Conservation (phyloP, 768 basidiomycete species). For the Phlegmacium glaucopus region DNA sequence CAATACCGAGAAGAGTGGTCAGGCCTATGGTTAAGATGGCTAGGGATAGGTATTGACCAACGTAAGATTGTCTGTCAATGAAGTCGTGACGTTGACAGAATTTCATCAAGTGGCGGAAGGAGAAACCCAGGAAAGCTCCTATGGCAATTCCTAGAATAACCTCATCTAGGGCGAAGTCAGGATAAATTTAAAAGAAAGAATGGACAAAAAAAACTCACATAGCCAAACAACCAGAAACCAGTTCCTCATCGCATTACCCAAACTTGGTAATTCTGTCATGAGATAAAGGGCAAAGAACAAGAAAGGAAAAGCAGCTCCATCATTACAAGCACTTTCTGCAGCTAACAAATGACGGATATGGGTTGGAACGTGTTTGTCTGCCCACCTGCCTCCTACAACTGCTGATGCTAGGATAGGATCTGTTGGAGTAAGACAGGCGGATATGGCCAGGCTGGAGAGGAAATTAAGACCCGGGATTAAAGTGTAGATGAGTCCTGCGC, state of each 20-base stretch:
- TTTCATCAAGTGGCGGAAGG: constrained; percentile 88
- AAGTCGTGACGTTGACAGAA: constrained; percentile 84
- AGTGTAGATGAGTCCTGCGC: constrained; percentile 86
- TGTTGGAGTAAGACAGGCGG: constrained; percentile 91
- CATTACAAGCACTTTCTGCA: constrained; percentile 90
- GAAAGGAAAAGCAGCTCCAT: constrained; percentile 96
- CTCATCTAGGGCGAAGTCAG: constrained; percentile 56
- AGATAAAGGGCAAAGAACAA: constrained; percentile 89
- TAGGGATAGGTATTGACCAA: constrained; percentile 87
- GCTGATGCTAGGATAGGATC: constrained; percentile 93
- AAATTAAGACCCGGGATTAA: constrained; percentile 89
- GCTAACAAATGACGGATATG: constrained; percentile 66
- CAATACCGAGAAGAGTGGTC: constrained; percentile 81
- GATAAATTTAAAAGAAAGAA: constrained; percentile 3
- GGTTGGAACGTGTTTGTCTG: constrained; percentile 93
- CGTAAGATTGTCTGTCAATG: constrained; percentile 91
- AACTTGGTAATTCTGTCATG: constrained; percentile 57
- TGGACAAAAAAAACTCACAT: constrained; percentile 47
- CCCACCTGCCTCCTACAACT: constrained; percentile 93
- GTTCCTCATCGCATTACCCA: constrained; percentile 66
- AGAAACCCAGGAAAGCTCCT: constrained; percentile 71
- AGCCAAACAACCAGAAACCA: constrained; percentile 91
- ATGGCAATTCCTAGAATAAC: constrained; percentile 72
- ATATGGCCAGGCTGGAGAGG: constrained; percentile 84
- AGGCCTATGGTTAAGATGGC: constrained; percentile 84